Base-by-base conservation (phyloP, 495 filamentous ascomycete species). In the Saxophila tyrrhenica region DNA sequence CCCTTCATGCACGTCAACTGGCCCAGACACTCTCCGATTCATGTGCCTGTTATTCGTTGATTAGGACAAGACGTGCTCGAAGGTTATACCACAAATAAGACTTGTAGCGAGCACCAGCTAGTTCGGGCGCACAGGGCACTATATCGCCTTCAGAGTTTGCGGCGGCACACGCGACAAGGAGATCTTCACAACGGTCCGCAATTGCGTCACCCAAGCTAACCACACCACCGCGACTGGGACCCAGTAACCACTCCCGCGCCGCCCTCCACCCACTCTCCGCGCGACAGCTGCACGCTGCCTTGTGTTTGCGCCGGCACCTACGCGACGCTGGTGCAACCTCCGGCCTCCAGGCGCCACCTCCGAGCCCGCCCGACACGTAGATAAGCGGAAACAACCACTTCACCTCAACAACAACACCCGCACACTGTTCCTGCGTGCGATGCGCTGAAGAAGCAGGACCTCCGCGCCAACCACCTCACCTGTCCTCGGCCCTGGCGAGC, bases 371-470 rank as follows among this genome's bases (percentile, higher is more conserved):
- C 41, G 41, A 21, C n/a, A 44, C 7, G 29, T 13, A 13, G 13
- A 35, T 8, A 44, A 5, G 16, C 7, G 7, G 16, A 21, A 44
- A 44, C 41, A 21, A 44, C 41, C 7, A n/a, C 41, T n/a, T n/a
- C 15, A 17, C 15, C n/a, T 21, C 41, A 44, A 9, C n/a, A n/a
- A n/a, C n/a, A n/a, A n/a, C n/a, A 39, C 16, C 41, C 5, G 41
- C 41, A n/a, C 41, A 44, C 7, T 21, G 41, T 17, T 5, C 7
- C 41, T 44, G 41, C 41, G 41, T 35, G 48, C 49, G 15, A 51
- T 51, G 49, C 49, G 49, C n/a, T 51, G 49, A 51, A 23, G 29
- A 19, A n/a, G n/a, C 24, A 15, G 38, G 45, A 13, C 20, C 24
- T 39, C 24, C 49, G 49, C 49, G 49, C 49, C 49, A n/a, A 25